phyloP scores from a whole-genome alignment of 345 rosid species.

The Gossypium arboreum region DNA sequence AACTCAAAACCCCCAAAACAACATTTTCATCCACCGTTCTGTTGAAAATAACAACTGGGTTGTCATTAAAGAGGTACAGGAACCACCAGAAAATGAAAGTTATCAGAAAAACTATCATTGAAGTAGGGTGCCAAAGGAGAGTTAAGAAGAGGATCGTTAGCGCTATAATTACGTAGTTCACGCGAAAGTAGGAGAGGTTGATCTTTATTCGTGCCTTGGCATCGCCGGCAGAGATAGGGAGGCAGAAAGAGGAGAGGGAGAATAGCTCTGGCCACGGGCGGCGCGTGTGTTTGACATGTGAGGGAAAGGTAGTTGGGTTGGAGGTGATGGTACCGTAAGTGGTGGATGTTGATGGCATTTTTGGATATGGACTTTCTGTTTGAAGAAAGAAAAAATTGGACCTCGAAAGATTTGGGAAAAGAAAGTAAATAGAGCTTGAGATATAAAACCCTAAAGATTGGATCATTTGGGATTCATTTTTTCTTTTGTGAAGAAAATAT shows the following conservation, averaged over 20 bases:
- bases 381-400: neutral
- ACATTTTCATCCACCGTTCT: conserved; percentile 33
- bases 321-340: conserved; percentile 37
- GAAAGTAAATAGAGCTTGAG: neutral
- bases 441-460: neutral
- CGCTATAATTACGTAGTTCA: conserved; percentile 57
- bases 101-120: conserved; percentile 61
- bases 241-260: conserved; percentile 40
- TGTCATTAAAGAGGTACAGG: conserved; percentile 59
- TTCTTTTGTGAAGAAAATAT: neutral
- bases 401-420: neutral
- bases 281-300: conserved; percentile 57
- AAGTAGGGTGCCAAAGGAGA: conserved; percentile 73
- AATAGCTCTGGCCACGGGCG: conserved; percentile 84
- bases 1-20: conserved; percentile 31
- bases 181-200: conserved; percentile 64
- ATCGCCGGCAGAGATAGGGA: conserved; percentile 51
- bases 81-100: conserved; percentile 69
- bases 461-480: neutral
- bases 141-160: conserved; percentile 61
- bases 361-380: neutral
- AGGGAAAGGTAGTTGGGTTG: conserved; percentile 12
- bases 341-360: conserved; percentile 28
- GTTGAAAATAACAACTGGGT: conserved; percentile 46
- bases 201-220: conserved; percentile 50